Percentiles rank a stretch among this genome's conserved stretches.
Conservation (phyloP, 306 rosid species). For the Gastrolobium bilobum region DNA sequence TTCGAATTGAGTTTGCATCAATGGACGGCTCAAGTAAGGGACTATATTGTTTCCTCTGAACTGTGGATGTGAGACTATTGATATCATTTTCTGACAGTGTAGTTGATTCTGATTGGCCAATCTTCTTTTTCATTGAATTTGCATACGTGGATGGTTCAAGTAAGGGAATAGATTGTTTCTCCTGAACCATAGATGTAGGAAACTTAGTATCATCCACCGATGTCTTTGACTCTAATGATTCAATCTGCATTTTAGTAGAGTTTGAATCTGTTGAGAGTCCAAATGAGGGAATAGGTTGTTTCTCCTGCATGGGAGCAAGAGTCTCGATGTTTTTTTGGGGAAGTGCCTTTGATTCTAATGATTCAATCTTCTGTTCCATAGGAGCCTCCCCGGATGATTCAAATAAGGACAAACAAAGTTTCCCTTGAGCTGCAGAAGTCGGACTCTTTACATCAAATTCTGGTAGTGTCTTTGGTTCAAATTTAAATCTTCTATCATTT, state of each 20-base stretch:
- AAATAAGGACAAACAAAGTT: constrained; percentile 14
- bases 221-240: constrained; percentile 53
- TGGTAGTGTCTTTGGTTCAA: constrained; percentile 32
- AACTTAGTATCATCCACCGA: constrained; percentile 38
- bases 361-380: constrained; percentile 39
- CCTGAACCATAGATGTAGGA: constrained; percentile 37
- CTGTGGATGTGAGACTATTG: constrained; percentile 42
- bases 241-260: constrained; percentile 17
- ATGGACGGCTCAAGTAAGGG: constrained; percentile 10
- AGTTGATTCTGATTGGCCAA: constrained; percentile 39
- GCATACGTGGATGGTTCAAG: constrained; percentile 43
- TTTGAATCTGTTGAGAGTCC: constrained; percentile 42
- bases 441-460: constrained; percentile 33
- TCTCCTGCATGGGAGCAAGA: constrained; percentile 29
- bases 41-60: constrained; percentile 40
- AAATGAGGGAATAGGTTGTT: constrained; percentile 44
- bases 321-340: constrained; percentile 47
- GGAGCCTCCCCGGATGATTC: constrained; percentile 42
- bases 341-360: constrained; percentile 15
- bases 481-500: constrained; percentile 29
- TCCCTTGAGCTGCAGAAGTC: constrained; percentile 34
- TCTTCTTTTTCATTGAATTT: constrained; percentile 40
- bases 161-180: constrained; percentile 42
- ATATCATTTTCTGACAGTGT: constrained; percentile 36
- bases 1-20: constrained; percentile 43